Conservation (phyloP, 1,139 yeast genomes). For the Taphrina flavorubra region DNA sequence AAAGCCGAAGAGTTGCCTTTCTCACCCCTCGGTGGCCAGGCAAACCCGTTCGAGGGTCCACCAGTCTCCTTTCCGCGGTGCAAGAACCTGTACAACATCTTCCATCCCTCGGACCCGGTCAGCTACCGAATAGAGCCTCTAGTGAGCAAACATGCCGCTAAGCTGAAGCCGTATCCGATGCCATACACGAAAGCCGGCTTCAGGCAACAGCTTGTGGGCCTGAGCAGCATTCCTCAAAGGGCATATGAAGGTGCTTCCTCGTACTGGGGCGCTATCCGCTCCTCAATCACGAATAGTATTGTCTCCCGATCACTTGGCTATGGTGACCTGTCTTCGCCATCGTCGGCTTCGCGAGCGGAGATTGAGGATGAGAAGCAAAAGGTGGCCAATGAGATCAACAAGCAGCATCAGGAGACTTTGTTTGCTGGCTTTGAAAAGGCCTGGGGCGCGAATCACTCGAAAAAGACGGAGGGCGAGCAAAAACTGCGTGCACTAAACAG, state of each 20-base stretch:
- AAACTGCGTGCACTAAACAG: conserved; percentile 60
- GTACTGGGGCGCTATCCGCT: conserved; percentile 53
- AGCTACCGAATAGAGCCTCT: conserved; percentile 54
- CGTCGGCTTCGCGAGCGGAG: conserved; percentile 22
- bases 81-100: conserved; percentile 53
- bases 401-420: conserved; percentile 43
- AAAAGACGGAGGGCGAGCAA: conserved; percentile 46
- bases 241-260: conserved; percentile 57
- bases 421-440: conserved; percentile 47
- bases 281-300: conserved; percentile 46
- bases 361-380: conserved; percentile 31
- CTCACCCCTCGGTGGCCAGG: conserved; percentile 24
- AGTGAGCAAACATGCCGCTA: conserved; percentile 52
- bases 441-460: conserved; percentile 47
- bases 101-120: conserved; percentile 55
- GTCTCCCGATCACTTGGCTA: conserved; percentile 46
- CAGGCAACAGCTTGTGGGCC: conserved; percentile 56
- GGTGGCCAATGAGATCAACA: conserved; percentile 26
- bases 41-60: conserved; percentile 30
- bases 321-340: conserved; percentile 40
- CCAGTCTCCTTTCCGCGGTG: conserved; percentile 48
- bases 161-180: conserved; percentile 64
- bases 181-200: conserved; percentile 61
- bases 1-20: conserved; percentile 9
- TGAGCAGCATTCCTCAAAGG: conserved; percentile 55